Conservation (phyloP, 495 filamentous ascomycete genomes). For the Penicillium odoratum region DNA sequence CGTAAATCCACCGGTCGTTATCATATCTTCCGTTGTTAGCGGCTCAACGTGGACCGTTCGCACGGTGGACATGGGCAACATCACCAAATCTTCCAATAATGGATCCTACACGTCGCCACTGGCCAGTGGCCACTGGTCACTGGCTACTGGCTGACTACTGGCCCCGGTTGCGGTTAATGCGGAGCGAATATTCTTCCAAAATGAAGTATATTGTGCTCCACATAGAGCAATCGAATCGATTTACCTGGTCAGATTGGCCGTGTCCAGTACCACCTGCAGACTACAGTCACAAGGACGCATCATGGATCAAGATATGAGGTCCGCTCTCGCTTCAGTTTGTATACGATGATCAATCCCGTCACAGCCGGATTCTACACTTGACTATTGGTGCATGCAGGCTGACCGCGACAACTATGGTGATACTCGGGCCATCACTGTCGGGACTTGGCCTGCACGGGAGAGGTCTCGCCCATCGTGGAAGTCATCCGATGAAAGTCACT, state of each 20-base stretch:
- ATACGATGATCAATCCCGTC: slow-evolving; percentile 21
- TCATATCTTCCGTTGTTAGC: slow-evolving; percentile 1
- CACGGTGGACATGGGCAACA: slow-evolving; percentile 12
- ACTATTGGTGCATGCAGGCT: slow-evolving; percentile 32
- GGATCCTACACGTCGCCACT: slow-evolving; percentile 19
- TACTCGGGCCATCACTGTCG: slow-evolving; percentile 21
- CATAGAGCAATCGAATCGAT: slow-evolving; percentile 12
- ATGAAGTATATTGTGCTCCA: slow-evolving; percentile 19
- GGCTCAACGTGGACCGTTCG: slow-evolving; percentile 15
- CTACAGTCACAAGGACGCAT: slow-evolving; percentile 19
- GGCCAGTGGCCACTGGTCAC: too few species aligned
- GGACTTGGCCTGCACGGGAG: slow-evolving; percentile 20
- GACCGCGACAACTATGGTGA: slow-evolving; percentile 26
- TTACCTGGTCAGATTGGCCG: slow-evolving; percentile 5
- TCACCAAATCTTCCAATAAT: slow-evolving; percentile 14
- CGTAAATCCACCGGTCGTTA: slow-evolving; percentile 7
- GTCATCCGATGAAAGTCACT: slow-evolving; percentile 12
- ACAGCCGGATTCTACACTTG: slow-evolving; percentile 25
- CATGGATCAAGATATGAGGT: slow-evolving; percentile 12
- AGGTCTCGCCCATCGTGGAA: slow-evolving; percentile 27
- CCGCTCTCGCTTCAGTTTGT: background rate
- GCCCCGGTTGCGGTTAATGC: slow-evolving; percentile 27
- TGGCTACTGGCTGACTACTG: slow-evolving; percentile 2
- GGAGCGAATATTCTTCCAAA: background rate
- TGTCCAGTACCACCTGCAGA: slow-evolving; percentile 15